A percentile compares a stretch with the other conserved stretches of the same genome.
phyloP scores from a whole-genome alignment of 1,284 basidiomycete genomes.

The Ganoderma meredithae region DNA sequence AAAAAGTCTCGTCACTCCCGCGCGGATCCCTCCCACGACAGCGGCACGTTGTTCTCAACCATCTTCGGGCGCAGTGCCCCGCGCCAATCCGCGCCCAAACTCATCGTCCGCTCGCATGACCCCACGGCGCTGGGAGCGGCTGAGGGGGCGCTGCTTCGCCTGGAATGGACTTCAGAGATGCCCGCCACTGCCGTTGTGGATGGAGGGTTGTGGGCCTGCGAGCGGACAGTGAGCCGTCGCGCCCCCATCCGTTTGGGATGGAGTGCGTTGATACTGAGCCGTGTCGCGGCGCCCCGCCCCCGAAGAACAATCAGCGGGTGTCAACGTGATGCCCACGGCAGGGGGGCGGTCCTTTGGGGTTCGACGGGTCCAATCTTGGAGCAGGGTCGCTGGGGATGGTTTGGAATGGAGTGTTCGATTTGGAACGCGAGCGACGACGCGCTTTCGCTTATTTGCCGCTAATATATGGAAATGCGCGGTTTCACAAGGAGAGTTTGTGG shows the following conservation, averaged over 20 bases:
- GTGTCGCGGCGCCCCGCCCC: neutral
- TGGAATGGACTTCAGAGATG: conserved; percentile 4
- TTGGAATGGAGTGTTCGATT: conserved; percentile 7
- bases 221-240: neutral
- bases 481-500: neutral
- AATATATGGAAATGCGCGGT: neutral
- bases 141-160: neutral
- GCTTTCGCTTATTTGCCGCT: neutral
- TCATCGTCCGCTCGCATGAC: neutral
- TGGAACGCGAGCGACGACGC: neutral
- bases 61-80: conserved; percentile 1
- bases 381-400: conserved; percentile 1
- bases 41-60: conserved; percentile 4
- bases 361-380: conserved; percentile 2
- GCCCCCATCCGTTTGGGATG: conserved; percentile 1
- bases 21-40: neutral
- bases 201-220: neutral
- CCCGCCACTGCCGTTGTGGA: neutral
- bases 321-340: neutral
- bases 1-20: neutral
- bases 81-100: conserved; percentile 3
- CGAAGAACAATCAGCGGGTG: neutral
- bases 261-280: neutral
- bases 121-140: neutral
- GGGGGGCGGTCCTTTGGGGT: neutral